A percentile compares a stretch with the other conserved stretches of the same genome.
These are phyloP conservation scores for Psilocybe cubensis DNA, from an alignment of 768 basidiomycete genomes.

Conservation along the genomic window DNA sequence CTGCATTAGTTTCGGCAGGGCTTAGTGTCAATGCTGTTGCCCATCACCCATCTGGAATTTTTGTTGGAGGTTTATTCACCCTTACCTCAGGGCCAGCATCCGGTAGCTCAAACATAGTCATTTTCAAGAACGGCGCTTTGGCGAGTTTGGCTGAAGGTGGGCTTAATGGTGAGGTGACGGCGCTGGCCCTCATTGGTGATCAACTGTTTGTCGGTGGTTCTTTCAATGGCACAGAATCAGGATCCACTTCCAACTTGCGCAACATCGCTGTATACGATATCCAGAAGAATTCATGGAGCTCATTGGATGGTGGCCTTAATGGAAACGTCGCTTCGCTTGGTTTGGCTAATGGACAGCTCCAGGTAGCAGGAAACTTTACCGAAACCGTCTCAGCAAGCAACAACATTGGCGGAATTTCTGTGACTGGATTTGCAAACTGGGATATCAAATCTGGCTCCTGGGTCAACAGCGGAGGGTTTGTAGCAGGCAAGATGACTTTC, in stretches of 20 bases:
- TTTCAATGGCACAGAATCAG: constrained; percentile 70
- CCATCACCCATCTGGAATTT: constrained; percentile 72
- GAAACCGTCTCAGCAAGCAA: constrained; percentile 36
- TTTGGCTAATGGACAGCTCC: constrained; percentile 51
- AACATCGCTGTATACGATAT: constrained; percentile 78
- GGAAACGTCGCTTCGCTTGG: constrained; percentile 71
- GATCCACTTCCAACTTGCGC: constrained; percentile 53
- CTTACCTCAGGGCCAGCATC: constrained; percentile 58
- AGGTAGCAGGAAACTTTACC: constrained; percentile 81
- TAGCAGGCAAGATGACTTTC: constrained; percentile 72
- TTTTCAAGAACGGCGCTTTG: constrained; percentile 64
- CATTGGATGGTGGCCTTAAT: constrained; percentile 75
- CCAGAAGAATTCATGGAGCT: constrained; percentile 61
- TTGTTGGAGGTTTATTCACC: constrained; percentile 79
- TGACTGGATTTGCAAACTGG: constrained; percentile 79
- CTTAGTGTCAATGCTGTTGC: constrained; percentile 56
- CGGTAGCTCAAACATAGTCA: constrained; percentile 71
- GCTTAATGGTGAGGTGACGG: constrained; percentile 77
- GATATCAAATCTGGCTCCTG: constrained; percentile 61
- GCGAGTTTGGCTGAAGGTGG: constrained; percentile 63
- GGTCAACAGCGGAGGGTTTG: constrained; percentile 76
- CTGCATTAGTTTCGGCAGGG: constrained; percentile 37
- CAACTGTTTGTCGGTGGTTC: constrained; percentile 85
- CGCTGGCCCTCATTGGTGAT: constrained; percentile 65
- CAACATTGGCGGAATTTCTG: constrained; percentile 35